Base-by-base conservation (phyloP, 2,329 filamentous ascomycete species). In the Madurella mycetomatis region DNA sequence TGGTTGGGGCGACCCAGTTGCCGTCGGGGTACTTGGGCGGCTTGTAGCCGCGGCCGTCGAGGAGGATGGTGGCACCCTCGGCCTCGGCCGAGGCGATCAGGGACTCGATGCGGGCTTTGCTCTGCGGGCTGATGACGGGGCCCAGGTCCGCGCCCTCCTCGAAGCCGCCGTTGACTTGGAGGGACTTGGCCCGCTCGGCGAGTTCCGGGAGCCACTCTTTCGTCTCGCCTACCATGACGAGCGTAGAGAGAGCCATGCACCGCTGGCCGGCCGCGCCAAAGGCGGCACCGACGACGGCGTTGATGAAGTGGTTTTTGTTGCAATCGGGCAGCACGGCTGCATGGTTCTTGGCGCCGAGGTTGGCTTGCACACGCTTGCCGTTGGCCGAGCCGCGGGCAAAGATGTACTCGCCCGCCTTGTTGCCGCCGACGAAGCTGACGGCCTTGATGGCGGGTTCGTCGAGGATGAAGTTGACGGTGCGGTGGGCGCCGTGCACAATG, bases 381-480 rank as follows among this genome's bases (percentile, higher is more conserved):
- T 92, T 90, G 66, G 88, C 88, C 1, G 87, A 90, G 32, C 84
- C 89, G 53, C 88, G 83, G 52, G 77, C 73, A 73, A 85, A 94
- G 71, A 94, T 94, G 76, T 94, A 94, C 74, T 92, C 88, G 66
- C 89, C 89, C 8, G 89, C 90, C 78, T 90, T 88, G 78, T 94
- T 94, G 73, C 86, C 84, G 60, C 89, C 89, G 39, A 95, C 90
- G 65, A 95, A 95, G 72, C 84, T 88, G 66, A 95, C 82, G 53
- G 90, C 89, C 80, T 92, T 92, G 78, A 95, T 90, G 60, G 81
- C 80, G 18, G 89, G 89, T 69, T 90, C 87, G 65, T 95, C 90
- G 48, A 94, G 81, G 68, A 95, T 88, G 72, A 92, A 94, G 73
- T 94, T 85, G 55, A 95, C 90, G 12, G 90, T 87, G 71, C 83